Percentiles rank a stretch among this genome's conserved stretches.
Conservation (phyloP, 2,329 filamentous ascomycete species). For the Colletotrichum truncatum region DNA sequence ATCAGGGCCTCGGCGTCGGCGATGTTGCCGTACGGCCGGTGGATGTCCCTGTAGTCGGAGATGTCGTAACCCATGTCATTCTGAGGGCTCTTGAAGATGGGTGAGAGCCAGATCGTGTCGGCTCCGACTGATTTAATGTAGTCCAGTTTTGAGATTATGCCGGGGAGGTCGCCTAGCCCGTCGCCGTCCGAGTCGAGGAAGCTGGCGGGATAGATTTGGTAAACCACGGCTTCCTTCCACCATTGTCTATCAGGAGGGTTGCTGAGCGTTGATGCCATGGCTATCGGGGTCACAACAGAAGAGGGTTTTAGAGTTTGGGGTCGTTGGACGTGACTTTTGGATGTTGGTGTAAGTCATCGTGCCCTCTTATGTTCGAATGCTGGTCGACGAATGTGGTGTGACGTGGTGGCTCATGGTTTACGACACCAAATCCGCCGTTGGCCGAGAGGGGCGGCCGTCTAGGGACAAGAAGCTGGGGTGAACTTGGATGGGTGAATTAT, state of each 20-base stretch:
- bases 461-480: not conserved
- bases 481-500: constrained; percentile 18
- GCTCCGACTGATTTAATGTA: constrained; percentile 37
- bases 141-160: constrained; percentile 37
- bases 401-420: too few relatives aligned
- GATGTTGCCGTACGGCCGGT: constrained; percentile 68
- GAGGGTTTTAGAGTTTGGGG: not conserved
- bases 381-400: too few relatives aligned
- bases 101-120: constrained; percentile 35
- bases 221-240: constrained; percentile 65
- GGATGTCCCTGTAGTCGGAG: constrained; percentile 59
- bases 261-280: not conserved
- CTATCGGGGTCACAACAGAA: not conserved
- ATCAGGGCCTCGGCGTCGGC: constrained; percentile 72
- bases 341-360: not conserved
- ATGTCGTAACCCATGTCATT: constrained; percentile 75
- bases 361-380: not conserved
- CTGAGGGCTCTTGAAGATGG: constrained; percentile 52
- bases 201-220: constrained; percentile 62
- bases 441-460: too few relatives aligned
- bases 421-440: too few relatives aligned
- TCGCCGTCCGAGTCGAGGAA: constrained; percentile 35
- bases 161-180: constrained; percentile 35
- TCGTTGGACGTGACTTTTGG: not conserved
- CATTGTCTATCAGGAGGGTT: constrained; percentile 40